phyloP scores from a whole-genome alignment of 2,329 filamentous ascomycete genomes.

The Teratosphaeria epicoccoides region DNA sequence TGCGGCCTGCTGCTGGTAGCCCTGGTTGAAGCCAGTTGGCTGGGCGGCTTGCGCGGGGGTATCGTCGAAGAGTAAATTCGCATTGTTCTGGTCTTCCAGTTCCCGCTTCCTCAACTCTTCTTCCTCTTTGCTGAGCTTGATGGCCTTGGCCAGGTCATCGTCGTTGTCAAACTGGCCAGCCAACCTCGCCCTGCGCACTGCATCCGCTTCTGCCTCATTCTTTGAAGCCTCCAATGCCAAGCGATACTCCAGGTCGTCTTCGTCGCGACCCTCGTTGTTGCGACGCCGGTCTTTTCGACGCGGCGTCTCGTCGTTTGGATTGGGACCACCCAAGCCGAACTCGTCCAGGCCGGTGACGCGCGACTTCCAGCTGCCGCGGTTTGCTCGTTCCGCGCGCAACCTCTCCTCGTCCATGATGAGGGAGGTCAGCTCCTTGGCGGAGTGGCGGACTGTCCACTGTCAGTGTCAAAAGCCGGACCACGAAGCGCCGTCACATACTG shows the following conservation, averaged over 20 bases:
- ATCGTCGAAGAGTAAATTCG: constrained; percentile 81
- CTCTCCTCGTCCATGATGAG: constrained; percentile 90
- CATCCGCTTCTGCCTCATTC: constrained; percentile 85
- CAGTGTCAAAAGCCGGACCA: constrained; percentile 7
- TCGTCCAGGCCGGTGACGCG: constrained; percentile 90
- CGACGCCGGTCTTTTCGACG: constrained; percentile 32
- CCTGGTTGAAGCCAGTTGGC: constrained; percentile 85
- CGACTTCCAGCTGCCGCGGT: constrained; percentile 93
- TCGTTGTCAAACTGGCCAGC: constrained; percentile 46
- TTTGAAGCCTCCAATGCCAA: constrained; percentile 92
- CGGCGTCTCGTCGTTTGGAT: constrained; percentile 16
- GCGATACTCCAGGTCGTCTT: constrained; percentile 75
- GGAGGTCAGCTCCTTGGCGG: constrained; percentile 88
- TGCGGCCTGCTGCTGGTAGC: constrained; percentile 90
- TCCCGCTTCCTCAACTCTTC: constrained; percentile 80
- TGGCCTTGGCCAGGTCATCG: constrained; percentile 86
- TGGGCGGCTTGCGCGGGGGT: constrained; percentile 53
- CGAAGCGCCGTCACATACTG: constrained; percentile 50
- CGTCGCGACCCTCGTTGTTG: constrained; percentile 40
- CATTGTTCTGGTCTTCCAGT: constrained; percentile 69
- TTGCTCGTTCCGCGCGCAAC: constrained; percentile 76
- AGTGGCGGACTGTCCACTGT: constrained; percentile 66
- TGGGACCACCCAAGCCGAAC: constrained; percentile 37
- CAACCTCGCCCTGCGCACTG: constrained; percentile 53
- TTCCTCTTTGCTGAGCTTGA: constrained; percentile 88